Evolutionary conservation across 768 basidiomycete species (phyloP).

Genomic region (Mycena crocata): DNA sequence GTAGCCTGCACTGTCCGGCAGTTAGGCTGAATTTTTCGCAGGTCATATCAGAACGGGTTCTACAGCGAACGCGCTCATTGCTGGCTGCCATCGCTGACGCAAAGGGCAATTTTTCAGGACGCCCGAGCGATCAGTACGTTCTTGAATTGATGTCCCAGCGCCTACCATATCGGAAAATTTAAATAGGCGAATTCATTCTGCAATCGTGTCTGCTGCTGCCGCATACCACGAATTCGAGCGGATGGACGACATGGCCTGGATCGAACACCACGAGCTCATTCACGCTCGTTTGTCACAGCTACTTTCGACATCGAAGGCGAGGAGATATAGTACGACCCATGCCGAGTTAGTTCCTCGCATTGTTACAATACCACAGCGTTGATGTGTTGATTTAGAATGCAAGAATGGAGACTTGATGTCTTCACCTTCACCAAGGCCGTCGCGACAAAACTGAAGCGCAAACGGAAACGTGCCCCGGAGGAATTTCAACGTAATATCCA

Average conservation of each 20-base stretch:
- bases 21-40: background rate
- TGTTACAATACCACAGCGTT: background rate
- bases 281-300: background rate
- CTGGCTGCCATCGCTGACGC: background rate
- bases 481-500: background rate
- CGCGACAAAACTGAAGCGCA: slow-evolving; percentile 2
- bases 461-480: background rate
- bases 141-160: background rate
- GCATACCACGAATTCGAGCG: slow-evolving; percentile 13
- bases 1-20: background rate
- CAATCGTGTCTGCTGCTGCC: background rate
- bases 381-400: background rate
- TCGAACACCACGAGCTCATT: slow-evolving; percentile 17
- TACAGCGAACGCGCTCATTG: background rate
- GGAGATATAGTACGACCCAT: background rate
- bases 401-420: slow-evolving; percentile 1
- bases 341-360: background rate
- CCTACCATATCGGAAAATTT: background rate
- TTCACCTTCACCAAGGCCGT: background rate
- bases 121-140: background rate
- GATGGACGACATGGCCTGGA: slow-evolving; percentile 10
- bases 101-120: background rate
- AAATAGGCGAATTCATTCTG: background rate
- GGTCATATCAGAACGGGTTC: background rate
- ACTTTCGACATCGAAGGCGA: background rate